Evolutionary conservation across 2,329 filamentous ascomycete species (phyloP).

Genomic region (Colletotrichum sp.): DNA sequence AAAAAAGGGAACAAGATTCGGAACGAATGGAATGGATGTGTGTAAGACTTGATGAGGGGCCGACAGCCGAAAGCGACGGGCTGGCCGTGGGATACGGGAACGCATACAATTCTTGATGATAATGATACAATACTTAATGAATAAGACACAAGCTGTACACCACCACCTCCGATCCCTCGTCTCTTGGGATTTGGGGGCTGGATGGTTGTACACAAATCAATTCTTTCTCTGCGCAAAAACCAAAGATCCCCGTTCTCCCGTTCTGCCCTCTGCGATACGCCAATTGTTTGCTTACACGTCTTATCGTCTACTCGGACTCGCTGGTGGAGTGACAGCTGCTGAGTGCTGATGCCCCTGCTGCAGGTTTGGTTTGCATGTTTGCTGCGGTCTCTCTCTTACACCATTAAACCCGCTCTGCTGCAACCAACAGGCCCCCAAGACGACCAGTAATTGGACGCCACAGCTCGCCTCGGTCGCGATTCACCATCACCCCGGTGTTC

Average conservation of each 20-base stretch:
- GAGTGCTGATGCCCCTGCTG: background rate
- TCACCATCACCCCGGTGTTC: background rate
- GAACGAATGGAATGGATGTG: background rate
- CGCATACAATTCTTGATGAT: background rate
- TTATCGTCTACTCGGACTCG: background rate
- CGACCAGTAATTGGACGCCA: background rate
- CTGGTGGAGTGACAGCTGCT: background rate
- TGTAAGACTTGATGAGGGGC: background rate
- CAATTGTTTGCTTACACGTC: background rate
- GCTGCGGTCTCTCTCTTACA: background rate
- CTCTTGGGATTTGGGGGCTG: background rate
- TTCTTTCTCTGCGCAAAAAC: background rate
- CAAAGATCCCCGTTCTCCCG: background rate
- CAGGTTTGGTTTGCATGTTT: background rate
- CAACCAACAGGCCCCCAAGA: background rate
- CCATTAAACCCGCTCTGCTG: background rate
- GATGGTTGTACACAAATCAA: background rate
- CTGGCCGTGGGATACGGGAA: background rate
- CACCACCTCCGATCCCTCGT: background rate
- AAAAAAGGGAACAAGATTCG: background rate
- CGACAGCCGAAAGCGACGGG: background rate
- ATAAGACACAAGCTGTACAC: background rate
- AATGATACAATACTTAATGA: background rate
- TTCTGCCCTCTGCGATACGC: background rate
- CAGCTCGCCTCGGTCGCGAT: background rate